Evolutionary conservation across 768 basidiomycete genomes (phyloP), one percentile per base, ranked within the genome.

Genomic region (Pleurotus djamor): DNA sequence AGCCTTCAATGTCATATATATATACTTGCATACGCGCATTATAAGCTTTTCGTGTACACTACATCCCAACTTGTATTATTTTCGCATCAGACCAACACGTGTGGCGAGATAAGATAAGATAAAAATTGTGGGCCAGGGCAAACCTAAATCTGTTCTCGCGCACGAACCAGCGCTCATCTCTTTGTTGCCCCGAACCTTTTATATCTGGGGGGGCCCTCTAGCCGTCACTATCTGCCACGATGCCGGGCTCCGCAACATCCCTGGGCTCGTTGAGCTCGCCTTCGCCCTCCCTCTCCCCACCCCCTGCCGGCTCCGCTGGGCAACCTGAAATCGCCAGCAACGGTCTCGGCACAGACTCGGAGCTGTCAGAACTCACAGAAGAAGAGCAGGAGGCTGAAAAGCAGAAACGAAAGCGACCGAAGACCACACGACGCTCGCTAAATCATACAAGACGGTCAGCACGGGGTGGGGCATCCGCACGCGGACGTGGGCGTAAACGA

Each of bases 281-380:
- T 0, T 88, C 88, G 2, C 87, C 87, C 0, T 84, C 89, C 0
- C 82, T 80, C 2, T 74, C 77, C 4, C 80, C 79, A 4, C 68
- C 72, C 45, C 47, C 67, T 44, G 60, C 62, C 36, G 50, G 61
- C 60, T 45, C 67, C 32, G 43, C 63, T 37, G 55, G 61, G 63
- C 55, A 59, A 55, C 16, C 60, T 48, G 52, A 60, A 56, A 52
- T 57, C 63, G 9, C 66, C 58, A 72, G 65, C 60, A 74, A 74
- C 58, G 78, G 74, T 41, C 76, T 87, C 62, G 84, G 71, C 36
- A 60, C 72, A 64, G 89, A 84, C 71, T 91, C 90, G 5, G 91
- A 92, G 74, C 83, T 92, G 60, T 91, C 89, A 45, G 91, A 91
- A 69, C 84, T 92, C 69, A 92, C 90, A 13, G 90, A 92, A 67